Conservation (phyloP, 352 stramenopile genomes). For the Phytopythium aichiense region DNA sequence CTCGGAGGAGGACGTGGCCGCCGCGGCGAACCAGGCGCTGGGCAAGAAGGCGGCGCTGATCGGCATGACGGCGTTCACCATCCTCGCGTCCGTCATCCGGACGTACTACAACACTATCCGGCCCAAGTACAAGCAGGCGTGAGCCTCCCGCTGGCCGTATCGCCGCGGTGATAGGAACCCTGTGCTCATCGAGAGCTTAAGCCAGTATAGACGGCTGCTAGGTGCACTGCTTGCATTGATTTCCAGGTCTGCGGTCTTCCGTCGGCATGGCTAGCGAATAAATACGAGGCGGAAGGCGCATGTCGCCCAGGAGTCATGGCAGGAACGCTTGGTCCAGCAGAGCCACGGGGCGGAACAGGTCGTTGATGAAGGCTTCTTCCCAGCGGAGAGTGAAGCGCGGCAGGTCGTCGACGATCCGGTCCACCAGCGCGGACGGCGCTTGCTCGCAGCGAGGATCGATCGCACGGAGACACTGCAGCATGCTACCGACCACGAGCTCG, state of each 20-base stretch:
- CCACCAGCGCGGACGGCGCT: slow-evolving; percentile 18
- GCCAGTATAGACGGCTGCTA: neutral
- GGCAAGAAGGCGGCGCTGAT: slow-evolving; percentile 58
- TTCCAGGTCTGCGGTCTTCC: neutral
- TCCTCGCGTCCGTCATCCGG: slow-evolving; percentile 53
- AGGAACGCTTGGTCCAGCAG: slow-evolving; percentile 26
- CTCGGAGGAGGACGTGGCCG: slow-evolving; percentile 33
- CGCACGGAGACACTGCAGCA: slow-evolving; percentile 35
- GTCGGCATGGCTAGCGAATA: neutral
- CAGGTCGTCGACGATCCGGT: slow-evolving; percentile 32
- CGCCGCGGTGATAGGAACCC: neutral
- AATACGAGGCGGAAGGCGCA: neutral
- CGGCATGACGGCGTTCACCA: slow-evolving; percentile 51
- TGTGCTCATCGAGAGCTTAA: neutral
- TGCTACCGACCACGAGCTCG: slow-evolving; percentile 21
- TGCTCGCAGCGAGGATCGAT: slow-evolving; percentile 20
- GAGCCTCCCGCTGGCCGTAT: slow-evolving; percentile 2
- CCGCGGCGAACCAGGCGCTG: slow-evolving; percentile 31
- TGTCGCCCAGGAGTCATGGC: neutral
- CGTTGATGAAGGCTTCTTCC: slow-evolving; percentile 39
- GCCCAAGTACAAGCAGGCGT: slow-evolving; percentile 63
- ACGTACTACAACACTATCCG: slow-evolving; percentile 61
- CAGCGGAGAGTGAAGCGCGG: slow-evolving; percentile 36
- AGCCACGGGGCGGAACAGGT: slow-evolving; percentile 22
- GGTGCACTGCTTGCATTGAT: neutral